These are phyloP conservation scores for Pterocarpus santalinus DNA, from an alignment of 306 rosid species.

Conservation along the genomic window DNA sequence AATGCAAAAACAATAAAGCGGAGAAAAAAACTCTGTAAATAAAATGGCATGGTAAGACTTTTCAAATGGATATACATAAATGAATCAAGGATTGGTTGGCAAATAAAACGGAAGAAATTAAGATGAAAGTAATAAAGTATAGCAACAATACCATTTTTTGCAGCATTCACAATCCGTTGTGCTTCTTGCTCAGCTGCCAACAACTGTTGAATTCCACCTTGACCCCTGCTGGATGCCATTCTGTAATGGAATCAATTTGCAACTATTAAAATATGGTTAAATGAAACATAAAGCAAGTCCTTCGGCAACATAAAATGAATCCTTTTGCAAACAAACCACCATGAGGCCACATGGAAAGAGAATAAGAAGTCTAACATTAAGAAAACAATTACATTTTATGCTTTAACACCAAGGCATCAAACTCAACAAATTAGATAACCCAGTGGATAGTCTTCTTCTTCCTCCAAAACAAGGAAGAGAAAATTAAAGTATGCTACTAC, in stretches of 20 bases:
- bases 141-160: conserved; percentile 70
- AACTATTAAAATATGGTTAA: conserved; percentile 10
- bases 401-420: not conserved
- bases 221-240: conserved; percentile 81
- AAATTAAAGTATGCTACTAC: not conserved
- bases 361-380: not conserved
- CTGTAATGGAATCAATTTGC: conserved; percentile 45
- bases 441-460: not conserved
- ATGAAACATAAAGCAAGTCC: conserved; percentile 18
- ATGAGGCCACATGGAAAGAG: not conserved
- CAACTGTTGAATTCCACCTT: conserved; percentile 94
- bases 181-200: conserved; percentile 94
- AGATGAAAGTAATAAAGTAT: not conserved
- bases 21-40: not conserved
- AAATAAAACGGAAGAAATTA: not conserved
- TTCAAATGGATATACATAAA: not conserved
- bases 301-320: not conserved
- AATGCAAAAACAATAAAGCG: not conserved
- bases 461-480: not conserved
- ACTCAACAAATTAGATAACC: not conserved
- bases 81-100: not conserved
- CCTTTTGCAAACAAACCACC: not conserved
- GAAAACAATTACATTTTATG: not conserved
- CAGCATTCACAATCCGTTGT: conserved; percentile 84
- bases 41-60: not conserved